A percentile compares a stretch with the other conserved stretches of the same genome.
Evolutionary conservation across 2,329 filamentous ascomycete genomes (phyloP).

Genomic region (Colletotrichum sp.): DNA sequence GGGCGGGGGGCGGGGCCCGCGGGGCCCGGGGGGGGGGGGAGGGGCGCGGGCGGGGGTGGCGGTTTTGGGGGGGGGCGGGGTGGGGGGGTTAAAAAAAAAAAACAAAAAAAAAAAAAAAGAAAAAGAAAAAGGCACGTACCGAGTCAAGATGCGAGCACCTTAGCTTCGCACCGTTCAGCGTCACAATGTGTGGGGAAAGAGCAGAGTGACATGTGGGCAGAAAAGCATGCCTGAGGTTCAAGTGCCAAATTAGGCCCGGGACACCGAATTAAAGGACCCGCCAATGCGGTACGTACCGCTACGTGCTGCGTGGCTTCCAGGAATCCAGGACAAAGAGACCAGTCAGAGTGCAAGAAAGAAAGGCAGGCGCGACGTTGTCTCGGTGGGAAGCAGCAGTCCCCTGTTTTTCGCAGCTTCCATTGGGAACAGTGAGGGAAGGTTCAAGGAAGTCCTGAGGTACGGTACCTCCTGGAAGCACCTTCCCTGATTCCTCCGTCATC

Average conservation of each 20-base stretch:
- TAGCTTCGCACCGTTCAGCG: background rate
- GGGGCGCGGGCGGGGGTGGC: too few relatives aligned
- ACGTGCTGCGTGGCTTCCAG: background rate
- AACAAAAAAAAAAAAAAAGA: background rate
- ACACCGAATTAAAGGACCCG: conserved; percentile 3
- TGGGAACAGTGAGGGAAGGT: background rate
- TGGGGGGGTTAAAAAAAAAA: too few relatives aligned
- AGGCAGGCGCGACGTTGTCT: background rate
- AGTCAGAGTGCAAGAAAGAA: background rate
- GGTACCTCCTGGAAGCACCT: background rate
- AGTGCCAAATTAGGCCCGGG: background rate
- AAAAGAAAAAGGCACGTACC: background rate
- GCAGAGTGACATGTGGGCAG: conserved; percentile 11
- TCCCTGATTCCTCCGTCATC: background rate
- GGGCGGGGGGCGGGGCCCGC: too few relatives aligned
- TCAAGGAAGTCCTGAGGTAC: background rate
- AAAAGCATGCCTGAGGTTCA: background rate
- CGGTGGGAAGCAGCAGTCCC: background rate
- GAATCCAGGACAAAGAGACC: background rate
- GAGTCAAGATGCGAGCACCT: background rate
- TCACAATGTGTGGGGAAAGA: background rate
- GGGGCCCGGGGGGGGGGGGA: too few relatives aligned
- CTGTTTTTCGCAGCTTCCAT: background rate
- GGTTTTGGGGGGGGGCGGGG: too few relatives aligned
- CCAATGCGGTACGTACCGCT: background rate